Evolutionary conservation across 78 protist genomes (phyloP).

Genomic region (Tieghemostelium lacteum): DNA sequence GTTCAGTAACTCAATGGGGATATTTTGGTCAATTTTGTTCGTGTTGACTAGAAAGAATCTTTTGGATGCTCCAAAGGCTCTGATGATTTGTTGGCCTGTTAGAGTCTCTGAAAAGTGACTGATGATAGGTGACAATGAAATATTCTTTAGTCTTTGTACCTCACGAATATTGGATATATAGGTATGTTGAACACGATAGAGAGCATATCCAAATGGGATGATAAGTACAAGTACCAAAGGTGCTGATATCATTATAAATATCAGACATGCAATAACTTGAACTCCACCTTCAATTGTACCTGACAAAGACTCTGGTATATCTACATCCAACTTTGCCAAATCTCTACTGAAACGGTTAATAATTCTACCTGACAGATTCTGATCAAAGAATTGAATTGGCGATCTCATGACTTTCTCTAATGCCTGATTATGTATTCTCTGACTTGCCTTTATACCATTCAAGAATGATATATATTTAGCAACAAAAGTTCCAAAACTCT

Average conservation of each 20-base stretch:
- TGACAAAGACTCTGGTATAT: conserved; percentile 43
- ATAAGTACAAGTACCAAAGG: conserved; percentile 74
- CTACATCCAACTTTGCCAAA: conserved; percentile 81
- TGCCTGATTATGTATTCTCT: conserved; percentile 36
- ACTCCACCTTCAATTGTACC: conserved; percentile 47
- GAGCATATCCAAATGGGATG: conserved; percentile 80
- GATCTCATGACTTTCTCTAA: conserved; percentile 86
- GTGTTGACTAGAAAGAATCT: conserved; percentile 25
- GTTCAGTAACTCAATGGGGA: conserved; percentile 50
- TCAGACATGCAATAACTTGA: not conserved
- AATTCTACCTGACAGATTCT: conserved; percentile 95
- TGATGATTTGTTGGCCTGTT: conserved; percentile 92
- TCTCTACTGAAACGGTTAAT: conserved; percentile 95
- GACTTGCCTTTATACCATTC: conserved; percentile 44
- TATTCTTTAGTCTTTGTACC: conserved; percentile 88
- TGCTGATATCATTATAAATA: conserved; percentile 46
- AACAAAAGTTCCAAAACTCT: conserved; percentile 23
- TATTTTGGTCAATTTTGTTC: conserved; percentile 51
- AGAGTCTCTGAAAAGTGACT: conserved; percentile 92
- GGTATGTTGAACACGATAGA: conserved; percentile 76
- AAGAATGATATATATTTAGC: conserved; percentile 17
- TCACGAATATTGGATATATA: conserved; percentile 87
- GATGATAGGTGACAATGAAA: conserved; percentile 92
- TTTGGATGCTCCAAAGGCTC: conserved; percentile 83
- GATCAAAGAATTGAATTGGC: conserved; percentile 96